Conservation (phyloP, 805 yeast genomes). For the Alloascoidea hylecoeti region DNA sequence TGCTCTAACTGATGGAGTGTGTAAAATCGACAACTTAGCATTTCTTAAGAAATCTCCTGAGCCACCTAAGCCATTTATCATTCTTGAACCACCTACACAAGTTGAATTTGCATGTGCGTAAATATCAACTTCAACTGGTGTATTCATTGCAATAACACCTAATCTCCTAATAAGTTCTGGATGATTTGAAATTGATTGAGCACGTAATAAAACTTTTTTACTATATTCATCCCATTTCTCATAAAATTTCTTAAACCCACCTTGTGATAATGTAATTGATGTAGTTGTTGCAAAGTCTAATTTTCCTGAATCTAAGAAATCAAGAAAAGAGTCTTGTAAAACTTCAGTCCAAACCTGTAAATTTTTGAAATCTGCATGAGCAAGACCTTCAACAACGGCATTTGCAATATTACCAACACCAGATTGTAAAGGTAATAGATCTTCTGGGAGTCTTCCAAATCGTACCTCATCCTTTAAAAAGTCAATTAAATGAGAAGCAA, state of each 20-base stretch:
- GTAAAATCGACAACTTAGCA: constrained; percentile 95
- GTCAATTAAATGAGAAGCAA: constrained; percentile 78
- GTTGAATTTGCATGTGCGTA: constrained; percentile 98
- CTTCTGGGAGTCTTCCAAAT: constrained; percentile 81
- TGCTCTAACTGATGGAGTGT: constrained; percentile 93
- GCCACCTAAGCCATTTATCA: constrained; percentile 97
- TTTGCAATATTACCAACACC: constrained; percentile 98
- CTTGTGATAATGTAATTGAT: constrained; percentile 82
- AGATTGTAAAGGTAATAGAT: constrained; percentile 88
- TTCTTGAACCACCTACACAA: constrained; percentile 89
- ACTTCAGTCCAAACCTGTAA: constrained; percentile 97
- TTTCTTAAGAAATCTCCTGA: constrained; percentile 95
- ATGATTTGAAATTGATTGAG: constrained; percentile 90
- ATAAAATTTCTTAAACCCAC: constrained; percentile 80
- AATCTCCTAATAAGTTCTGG: constrained; percentile 95
- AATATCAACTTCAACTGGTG: constrained; percentile 96
- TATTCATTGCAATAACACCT: constrained; percentile 98
- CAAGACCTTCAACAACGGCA: constrained; percentile 93
- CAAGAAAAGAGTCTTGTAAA: constrained; percentile 92
- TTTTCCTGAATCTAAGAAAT: constrained; percentile 86
- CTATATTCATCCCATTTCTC: constrained; percentile 80
- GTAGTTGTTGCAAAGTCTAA: constrained; percentile 93
- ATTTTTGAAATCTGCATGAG: constrained; percentile 74
- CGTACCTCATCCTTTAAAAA: constrained; percentile 81
- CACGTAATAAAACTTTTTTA: constrained; percentile 75